Base-by-base conservation (phyloP, 495 filamentous ascomycete genomes). In the Aspergillus affinis region DNA sequence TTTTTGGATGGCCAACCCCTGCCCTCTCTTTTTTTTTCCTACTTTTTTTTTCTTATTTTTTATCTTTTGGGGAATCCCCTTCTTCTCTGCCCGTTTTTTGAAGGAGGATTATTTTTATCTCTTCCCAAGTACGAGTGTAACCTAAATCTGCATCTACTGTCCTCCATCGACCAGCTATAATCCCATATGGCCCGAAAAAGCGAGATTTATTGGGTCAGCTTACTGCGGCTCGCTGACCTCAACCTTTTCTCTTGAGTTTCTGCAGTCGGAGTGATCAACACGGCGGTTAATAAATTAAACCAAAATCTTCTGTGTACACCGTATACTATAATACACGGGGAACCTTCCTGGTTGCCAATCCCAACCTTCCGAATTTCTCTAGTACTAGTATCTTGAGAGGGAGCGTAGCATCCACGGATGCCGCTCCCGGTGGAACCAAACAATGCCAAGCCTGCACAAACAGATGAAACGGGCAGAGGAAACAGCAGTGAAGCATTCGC, bases 391-490 rank as follows among this genome's bases (percentile, higher is more conserved):
- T 18, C 29, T 21, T 48, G 46, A 45, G 20, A 48, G 23, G 20
- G 23, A 21, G 8, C 15, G 46, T 32, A 23, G 19, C 54, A 57
- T 30, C n/a, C 45, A 57, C 48, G 41, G 36, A 50, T 57, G 48
- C 46, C 52, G 46, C 23, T 51, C 27, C 21, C 26, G 46, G 63
- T 63, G 59, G 59, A 62, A 27, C 58, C 52, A 59, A 62, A 55
- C 61, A 52, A 59, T 62, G 66, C 66, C 66, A 69, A 69, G 66
- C 15, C 63, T 61, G 50, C 59, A 61, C 61, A 55, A 53, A 49
- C 57, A 57, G 60, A 63, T 65, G 60, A 68, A 68, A 68, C 62
- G 65, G 60, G 62, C 65, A 61, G 62, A 58, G 60, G 65, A 63
- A 55, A 65, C 58, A 60, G 62, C 64, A 54, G 57, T 69, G 66